A percentile compares a stretch with the other conserved stretches of the same genome.
Evolutionary conservation across 345 rosid species (phyloP).

Genomic region (Boechera stricta): DNA sequence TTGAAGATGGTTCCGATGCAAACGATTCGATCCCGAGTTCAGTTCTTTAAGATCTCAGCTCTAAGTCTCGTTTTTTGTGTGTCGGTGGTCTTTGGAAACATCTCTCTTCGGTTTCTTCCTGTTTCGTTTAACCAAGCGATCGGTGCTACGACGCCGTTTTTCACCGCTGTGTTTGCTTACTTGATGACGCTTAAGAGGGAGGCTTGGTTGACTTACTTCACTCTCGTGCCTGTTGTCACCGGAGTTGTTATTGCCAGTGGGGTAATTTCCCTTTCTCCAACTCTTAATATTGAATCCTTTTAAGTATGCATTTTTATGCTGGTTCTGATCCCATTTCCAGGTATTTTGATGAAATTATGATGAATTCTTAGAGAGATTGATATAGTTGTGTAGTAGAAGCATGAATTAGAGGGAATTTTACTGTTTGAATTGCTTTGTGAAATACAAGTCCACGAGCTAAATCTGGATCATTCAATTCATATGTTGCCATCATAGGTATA

Average conservation of each 20-base stretch:
- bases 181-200: constrained; percentile 84
- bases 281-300: background rate
- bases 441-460: background rate
- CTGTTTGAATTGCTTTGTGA: too few species aligned
- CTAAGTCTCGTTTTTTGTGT: constrained; percentile 89
- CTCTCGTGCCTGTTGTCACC: constrained; percentile 90
- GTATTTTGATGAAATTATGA: background rate
- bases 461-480: background rate
- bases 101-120: constrained; percentile 82
- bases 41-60: constrained; percentile 90
- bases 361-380: constrained; percentile 15
- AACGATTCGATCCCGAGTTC: constrained; percentile 85
- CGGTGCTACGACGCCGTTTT: constrained; percentile 99
- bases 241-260: constrained; percentile 99
- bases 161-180: constrained; percentile 96
- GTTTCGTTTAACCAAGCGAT: constrained; percentile 94
- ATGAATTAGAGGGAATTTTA: background rate
- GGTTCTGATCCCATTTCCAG: background rate
- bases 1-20: constrained; percentile 99
- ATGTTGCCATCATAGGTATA: background rate
- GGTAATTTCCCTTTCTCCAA: constrained; percentile 50
- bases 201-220: constrained; percentile 93
- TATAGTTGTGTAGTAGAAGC: background rate
- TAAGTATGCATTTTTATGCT: background rate
- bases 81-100: constrained; percentile 93